A percentile compares a stretch with the other conserved stretches of the same genome.
phyloP scores from a whole-genome alignment of 129 eudicot genomes.

The Escallonia rubra region DNA sequence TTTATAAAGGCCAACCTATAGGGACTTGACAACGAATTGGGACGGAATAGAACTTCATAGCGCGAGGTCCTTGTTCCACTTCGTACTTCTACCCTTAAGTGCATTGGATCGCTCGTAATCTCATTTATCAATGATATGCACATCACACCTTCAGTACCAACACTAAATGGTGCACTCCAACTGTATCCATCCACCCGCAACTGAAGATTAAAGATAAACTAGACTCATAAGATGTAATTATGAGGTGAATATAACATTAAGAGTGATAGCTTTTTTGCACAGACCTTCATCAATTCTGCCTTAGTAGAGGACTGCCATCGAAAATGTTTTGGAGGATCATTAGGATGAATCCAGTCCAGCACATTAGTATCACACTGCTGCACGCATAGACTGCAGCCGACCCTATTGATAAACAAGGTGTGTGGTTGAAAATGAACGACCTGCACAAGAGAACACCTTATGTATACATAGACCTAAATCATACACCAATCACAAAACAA shows the following conservation, averaged over 20 bases:
- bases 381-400: slow-evolving; percentile 66
- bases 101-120: slow-evolving; percentile 24
- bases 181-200: slow-evolving; percentile 60
- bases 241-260: not conserved
- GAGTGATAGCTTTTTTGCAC: slow-evolving; percentile 15
- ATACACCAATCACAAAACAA: slow-evolving; percentile 10
- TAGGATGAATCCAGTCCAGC: slow-evolving; percentile 57
- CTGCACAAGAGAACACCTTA: slow-evolving; percentile 31
- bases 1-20: slow-evolving; percentile 55
- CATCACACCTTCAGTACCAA: slow-evolving; percentile 82
- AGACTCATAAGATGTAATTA: slow-evolving; percentile 9
- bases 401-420: slow-evolving; percentile 67
- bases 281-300: slow-evolving; percentile 73
- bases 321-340: slow-evolving; percentile 70
- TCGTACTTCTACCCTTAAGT: slow-evolving; percentile 70
- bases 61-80: slow-evolving; percentile 69
- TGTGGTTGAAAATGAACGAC: slow-evolving; percentile 93
- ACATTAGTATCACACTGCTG: slow-evolving; percentile 72
- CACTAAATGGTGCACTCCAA: slow-evolving; percentile 87
- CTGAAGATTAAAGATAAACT: slow-evolving; percentile 28
- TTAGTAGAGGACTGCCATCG: slow-evolving; percentile 66
- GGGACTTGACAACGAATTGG: slow-evolving; percentile 74
- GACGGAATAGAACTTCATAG: slow-evolving; percentile 87
- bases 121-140: slow-evolving; percentile 52
- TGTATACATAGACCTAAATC: not conserved